These are phyloP conservation scores for Alternaria triticimaculans DNA, from an alignment of 2,329 filamentous ascomycete species.

Conservation along the genomic window DNA sequence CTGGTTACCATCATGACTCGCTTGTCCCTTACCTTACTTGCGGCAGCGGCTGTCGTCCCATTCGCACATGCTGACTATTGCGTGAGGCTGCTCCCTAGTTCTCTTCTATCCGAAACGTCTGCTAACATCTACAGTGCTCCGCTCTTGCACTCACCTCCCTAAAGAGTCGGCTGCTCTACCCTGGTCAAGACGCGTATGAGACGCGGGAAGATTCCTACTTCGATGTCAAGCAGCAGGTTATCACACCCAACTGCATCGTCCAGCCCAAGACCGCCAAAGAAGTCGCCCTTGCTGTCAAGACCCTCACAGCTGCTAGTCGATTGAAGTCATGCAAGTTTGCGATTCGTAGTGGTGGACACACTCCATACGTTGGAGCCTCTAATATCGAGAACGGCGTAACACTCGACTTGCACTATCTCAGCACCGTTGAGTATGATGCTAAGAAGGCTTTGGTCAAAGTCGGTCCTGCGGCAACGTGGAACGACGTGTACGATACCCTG, in stretches of 20 bases:
- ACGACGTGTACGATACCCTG: conserved; percentile 31
- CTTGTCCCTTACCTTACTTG: conserved; percentile 10
- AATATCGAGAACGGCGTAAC: conserved; percentile 40
- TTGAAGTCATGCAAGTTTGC: conserved; percentile 27
- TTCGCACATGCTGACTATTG: conserved; percentile 8
- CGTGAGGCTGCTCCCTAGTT: background rate
- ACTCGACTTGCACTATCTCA: conserved; percentile 34
- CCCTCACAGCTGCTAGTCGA: conserved; percentile 7
- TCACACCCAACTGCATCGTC: conserved; percentile 33
- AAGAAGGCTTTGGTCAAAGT: conserved; percentile 24
- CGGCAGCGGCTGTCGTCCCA: conserved; percentile 11
- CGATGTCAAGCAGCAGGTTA: conserved; percentile 26
- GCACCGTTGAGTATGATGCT: conserved; percentile 20
- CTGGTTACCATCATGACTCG: conserved; percentile 1
- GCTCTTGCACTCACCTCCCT: conserved; percentile 12
- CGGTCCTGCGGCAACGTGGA: conserved; percentile 35
- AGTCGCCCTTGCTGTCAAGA: conserved; percentile 26
- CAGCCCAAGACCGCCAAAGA: conserved; percentile 26
- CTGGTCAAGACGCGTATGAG: conserved; percentile 20
- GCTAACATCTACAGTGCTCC: conserved; percentile 9
- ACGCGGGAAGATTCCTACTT: conserved; percentile 27
- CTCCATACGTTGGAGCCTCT: conserved; percentile 30
- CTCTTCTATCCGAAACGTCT: background rate
- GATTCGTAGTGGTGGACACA: conserved; percentile 35
- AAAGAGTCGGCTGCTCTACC: conserved; percentile 17